Percentiles rank a stretch among this genome's conserved stretches.
These are phyloP conservation scores for Quercus phellos DNA, from an alignment of 331 rosid species.

Conservation along the genomic window DNA sequence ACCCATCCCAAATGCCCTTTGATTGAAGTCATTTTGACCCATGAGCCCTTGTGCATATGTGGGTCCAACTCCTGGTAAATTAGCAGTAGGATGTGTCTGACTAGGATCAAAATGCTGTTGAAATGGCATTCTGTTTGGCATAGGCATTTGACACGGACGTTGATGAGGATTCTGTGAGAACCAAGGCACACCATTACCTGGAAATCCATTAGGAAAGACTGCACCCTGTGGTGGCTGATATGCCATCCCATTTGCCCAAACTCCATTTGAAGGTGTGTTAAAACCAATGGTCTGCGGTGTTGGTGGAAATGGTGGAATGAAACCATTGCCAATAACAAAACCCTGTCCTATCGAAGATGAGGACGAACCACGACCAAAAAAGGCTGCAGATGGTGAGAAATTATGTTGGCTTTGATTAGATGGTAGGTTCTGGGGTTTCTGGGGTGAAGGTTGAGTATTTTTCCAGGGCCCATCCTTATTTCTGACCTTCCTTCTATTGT, in stretches of 20 bases:
- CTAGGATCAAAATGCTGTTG: conserved; percentile 42
- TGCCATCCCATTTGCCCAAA: conserved; percentile 54
- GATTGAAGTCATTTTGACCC: conserved; percentile 41
- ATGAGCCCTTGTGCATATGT: conserved; percentile 33
- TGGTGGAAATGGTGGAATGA: conserved; percentile 42
- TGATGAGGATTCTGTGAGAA: conserved; percentile 40
- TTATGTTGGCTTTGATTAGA: conserved; percentile 25
- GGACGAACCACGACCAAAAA: conserved; percentile 22
- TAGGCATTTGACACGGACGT: conserved; percentile 42
- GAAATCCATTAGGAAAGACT: conserved; percentile 43
- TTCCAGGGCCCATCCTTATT: conserved; percentile 25
- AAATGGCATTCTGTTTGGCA: conserved; percentile 34
- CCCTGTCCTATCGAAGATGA: conserved; percentile 40
- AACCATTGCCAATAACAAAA: conserved; percentile 19
- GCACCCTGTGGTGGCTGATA: conserved; percentile 43
- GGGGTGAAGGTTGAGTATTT: conserved; percentile 19
- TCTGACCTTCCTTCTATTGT: conserved; percentile 37
- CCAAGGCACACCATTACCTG: conserved; percentile 47
- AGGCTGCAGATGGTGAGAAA: conserved; percentile 28
- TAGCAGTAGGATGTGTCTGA: conserved; percentile 24
- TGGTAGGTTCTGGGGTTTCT: conserved; percentile 20
- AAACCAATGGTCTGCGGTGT: conserved; percentile 23
- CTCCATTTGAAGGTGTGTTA: conserved; percentile 32
- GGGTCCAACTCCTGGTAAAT: conserved; percentile 37
- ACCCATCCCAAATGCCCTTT: conserved; percentile 36